Evolutionary conservation across 345 rosid genomes (phyloP).

Genomic region (Capsella bursapastoris): DNA sequence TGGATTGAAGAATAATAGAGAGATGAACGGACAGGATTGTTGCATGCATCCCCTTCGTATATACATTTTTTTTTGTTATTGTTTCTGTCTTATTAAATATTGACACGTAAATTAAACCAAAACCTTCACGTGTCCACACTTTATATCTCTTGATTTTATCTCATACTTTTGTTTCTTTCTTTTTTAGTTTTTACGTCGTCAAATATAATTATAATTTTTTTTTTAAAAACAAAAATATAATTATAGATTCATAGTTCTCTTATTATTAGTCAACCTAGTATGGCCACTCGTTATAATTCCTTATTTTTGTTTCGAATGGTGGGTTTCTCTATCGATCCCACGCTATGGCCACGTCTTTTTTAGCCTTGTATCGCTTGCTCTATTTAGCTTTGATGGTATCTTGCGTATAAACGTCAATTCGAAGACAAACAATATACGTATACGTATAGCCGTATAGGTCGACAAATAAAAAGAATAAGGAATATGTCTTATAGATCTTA

Average conservation of each 20-base stretch:
- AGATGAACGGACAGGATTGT: slow-evolving; percentile 33
- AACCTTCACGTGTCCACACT: slow-evolving; percentile 26
- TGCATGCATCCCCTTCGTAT: no score
- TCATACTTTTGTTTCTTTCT: neutral
- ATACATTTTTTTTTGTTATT: no score
- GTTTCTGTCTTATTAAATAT: neutral
- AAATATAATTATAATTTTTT: no score
- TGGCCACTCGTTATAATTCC: slow-evolving; percentile 21
- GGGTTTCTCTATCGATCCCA: slow-evolving; percentile 6
- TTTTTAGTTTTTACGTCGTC: no score
- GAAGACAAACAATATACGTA: neutral
- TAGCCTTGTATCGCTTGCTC: neutral
- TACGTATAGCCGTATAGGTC: neutral
- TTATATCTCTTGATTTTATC: neutral
- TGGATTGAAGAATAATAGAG: neutral
- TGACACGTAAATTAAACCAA: slow-evolving; percentile 2
- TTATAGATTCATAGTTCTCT: no score
- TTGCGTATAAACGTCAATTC: neutral
- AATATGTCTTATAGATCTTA: no score
- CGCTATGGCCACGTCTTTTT: slow-evolving; percentile 29
- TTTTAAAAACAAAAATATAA: no score
- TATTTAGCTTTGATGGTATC: neutral
- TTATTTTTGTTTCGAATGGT: slow-evolving; percentile 6
- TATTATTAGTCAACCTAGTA: slow-evolving; percentile 25
- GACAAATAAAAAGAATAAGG: neutral